Percentiles rank a stretch among this genome's conserved stretches.
Evolutionary conservation across 2,329 filamentous ascomycete species (phyloP).

Genomic region (Bipolaris gigantea): DNA sequence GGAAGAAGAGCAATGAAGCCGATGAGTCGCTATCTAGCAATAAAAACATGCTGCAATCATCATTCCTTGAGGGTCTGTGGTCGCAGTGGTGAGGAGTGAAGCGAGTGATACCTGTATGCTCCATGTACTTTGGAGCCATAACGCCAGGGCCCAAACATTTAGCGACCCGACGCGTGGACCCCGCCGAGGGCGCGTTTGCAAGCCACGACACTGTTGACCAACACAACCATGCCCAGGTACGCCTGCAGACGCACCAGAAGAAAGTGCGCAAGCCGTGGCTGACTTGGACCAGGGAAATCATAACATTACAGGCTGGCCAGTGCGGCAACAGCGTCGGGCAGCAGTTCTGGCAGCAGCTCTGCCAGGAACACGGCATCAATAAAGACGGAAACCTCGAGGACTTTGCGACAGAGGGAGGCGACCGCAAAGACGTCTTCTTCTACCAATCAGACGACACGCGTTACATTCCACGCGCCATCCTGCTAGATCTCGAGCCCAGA

Average conservation of each 20-base stretch:
- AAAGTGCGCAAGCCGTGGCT: constrained; percentile 2
- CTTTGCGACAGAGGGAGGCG: constrained; percentile 95
- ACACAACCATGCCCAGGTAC: constrained; percentile 45
- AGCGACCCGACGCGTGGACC: constrained; percentile 26
- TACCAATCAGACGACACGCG: constrained; percentile 98
- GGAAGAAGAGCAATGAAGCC: constrained; percentile 3
- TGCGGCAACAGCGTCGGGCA: constrained; percentile 99
- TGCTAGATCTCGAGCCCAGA: constrained; percentile 91
- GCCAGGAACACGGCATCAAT: constrained; percentile 96
- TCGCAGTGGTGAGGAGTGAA: background rate
- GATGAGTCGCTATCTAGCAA: background rate
- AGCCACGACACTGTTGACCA: constrained; percentile 23
- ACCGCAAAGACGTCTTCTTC: constrained; percentile 99
- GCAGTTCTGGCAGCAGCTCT: constrained; percentile 99
- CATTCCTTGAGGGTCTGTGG: background rate
- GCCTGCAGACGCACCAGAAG: constrained; percentile 3
- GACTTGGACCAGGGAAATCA: constrained; percentile 78
- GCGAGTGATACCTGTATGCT: background rate
- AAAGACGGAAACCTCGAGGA: constrained; percentile 96
- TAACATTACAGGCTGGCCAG: constrained; percentile 97
- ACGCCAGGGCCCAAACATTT: constrained; percentile 13
- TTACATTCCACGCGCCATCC: constrained; percentile 94
- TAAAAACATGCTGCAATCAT: background rate
- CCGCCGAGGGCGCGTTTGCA: constrained; percentile 41
- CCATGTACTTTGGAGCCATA: constrained; percentile 3